phyloP scores from a whole-genome alignment of 495 filamentous ascomycete species.

The Podospora pseudocomata region DNA sequence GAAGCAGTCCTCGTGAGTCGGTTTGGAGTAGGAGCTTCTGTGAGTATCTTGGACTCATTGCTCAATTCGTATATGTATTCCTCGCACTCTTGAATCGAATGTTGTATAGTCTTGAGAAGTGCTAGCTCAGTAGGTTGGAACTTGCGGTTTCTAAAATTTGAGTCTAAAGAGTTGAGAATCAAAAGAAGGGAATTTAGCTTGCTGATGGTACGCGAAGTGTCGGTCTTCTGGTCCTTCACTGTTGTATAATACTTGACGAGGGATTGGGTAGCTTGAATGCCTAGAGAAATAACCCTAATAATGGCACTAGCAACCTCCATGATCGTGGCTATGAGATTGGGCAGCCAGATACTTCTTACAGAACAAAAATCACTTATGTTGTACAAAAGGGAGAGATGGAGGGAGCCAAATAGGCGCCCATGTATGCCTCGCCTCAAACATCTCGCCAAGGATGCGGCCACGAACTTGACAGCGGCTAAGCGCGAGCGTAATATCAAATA shows the following conservation, averaged over 20 bases:
- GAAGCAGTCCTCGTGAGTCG: background rate
- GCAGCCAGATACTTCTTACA: no score
- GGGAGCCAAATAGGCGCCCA: no score
- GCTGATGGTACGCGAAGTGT: background rate
- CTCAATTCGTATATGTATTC: background rate
- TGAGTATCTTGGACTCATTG: background rate
- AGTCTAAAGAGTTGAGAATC: background rate
- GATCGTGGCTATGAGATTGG: no score
- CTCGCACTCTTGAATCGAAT: background rate
- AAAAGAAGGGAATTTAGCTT: background rate
- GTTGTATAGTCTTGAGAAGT: background rate
- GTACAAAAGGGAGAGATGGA: no score
- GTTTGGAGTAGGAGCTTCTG: background rate
- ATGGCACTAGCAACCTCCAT: background rate
- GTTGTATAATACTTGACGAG: background rate
- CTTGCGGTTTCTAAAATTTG: background rate
- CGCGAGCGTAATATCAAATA: no score
- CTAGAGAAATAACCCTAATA: background rate
- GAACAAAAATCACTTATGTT: no score
- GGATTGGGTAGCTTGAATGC: background rate
- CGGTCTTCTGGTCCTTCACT: background rate
- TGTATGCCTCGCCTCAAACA: no score
- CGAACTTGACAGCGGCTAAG: no score
- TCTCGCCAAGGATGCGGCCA: no score
- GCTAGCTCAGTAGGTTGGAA: background rate